These are phyloP conservation scores for Solanum dulcamara DNA, from an alignment of 257 asterid species.

Conservation along the genomic window DNA sequence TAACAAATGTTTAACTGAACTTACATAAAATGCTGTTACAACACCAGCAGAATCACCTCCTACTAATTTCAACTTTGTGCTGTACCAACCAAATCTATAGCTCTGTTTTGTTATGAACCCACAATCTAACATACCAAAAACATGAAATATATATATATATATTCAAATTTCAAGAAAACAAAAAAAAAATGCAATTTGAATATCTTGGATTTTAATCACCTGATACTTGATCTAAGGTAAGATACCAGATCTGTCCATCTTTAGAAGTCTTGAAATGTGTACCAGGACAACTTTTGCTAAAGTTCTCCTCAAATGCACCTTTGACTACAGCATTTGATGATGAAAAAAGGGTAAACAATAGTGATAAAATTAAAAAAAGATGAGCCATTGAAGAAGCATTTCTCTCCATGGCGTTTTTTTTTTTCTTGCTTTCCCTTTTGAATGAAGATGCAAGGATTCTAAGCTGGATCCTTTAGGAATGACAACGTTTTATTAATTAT, in stretches of 20 bases:
- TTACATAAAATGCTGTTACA: constrained; percentile 93
- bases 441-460: not conserved
- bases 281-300: constrained; percentile 73
- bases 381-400: constrained; percentile 15
- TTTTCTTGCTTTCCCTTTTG: not conserved
- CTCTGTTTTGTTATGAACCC: constrained; percentile 73
- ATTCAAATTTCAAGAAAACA: not conserved
- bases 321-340: constrained; percentile 17
- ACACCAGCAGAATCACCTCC: constrained; percentile 97
- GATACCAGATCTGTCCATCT: constrained; percentile 90
- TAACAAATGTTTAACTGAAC: not conserved
- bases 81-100: constrained; percentile 95
- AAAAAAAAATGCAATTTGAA: not conserved
- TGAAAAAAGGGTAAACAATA: constrained; percentile 7
- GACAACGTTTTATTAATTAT: not conserved
- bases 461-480: constrained; percentile 11
- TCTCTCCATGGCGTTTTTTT: constrained; percentile 26
- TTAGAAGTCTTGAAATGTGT: constrained; percentile 71
- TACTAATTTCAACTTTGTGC: constrained; percentile 79
- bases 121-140: constrained; percentile 39
- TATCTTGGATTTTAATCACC: constrained; percentile 22
- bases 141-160: not conserved
- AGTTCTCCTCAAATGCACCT: constrained; percentile 43
- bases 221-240: constrained; percentile 56
- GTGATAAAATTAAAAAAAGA: constrained; percentile 17